Percentiles rank a stretch among this genome's conserved stretches.
phyloP scores from a whole-genome alignment of 768 basidiomycete genomes.

The Phallus indusiatus region DNA sequence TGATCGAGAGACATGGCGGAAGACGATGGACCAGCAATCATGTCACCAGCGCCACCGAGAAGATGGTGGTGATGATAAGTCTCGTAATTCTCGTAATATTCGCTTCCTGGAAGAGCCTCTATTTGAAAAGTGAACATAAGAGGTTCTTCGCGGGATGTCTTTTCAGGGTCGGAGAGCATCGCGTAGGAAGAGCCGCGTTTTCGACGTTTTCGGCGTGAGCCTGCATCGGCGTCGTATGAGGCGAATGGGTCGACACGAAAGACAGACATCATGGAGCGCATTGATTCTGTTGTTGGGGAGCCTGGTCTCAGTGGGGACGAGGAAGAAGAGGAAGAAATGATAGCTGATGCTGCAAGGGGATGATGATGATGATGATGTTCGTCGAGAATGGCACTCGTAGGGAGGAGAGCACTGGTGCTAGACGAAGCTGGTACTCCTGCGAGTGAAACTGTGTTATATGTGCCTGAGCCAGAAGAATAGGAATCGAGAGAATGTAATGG shows the following conservation, averaged over 20 bases:
- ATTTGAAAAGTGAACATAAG: slow-evolving; percentile 7
- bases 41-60: neutral
- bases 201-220: neutral
- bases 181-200: slow-evolving; percentile 5
- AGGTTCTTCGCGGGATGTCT: slow-evolving; percentile 1
- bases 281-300: slow-evolving; percentile 5
- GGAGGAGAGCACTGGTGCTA: no score
- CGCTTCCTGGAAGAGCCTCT: neutral
- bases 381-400: no score
- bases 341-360: neutral
- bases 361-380: no score
- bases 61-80: neutral
- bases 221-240: slow-evolving; percentile 2
- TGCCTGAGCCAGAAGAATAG: no score
- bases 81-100: neutral
- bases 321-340: neutral
- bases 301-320: neutral
- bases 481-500: no score
- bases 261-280: slow-evolving; percentile 8
- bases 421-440: no score
- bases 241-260: slow-evolving; percentile 8
- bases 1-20: neutral
- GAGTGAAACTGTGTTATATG: no score
- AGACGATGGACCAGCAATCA: neutral
- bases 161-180: neutral